A percentile compares a stretch with the other conserved stretches of the same genome.
Conservation (phyloP, 164 flowering plant species). For the Nymphaea thermarum region DNA sequence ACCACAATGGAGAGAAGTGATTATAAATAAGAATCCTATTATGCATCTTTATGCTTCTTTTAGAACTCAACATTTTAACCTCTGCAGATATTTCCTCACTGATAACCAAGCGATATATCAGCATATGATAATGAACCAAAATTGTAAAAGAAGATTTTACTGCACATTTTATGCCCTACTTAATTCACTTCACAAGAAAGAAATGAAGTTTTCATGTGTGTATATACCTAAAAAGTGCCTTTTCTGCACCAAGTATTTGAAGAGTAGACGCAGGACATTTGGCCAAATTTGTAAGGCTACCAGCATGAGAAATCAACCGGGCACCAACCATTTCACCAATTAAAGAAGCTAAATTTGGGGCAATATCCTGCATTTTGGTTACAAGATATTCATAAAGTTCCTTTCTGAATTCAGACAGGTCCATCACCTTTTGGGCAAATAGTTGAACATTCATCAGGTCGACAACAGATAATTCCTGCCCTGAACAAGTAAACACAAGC, state of each 20-base stretch:
- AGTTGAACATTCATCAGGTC: constrained; percentile 87
- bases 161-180: too few species aligned
- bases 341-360: constrained; percentile 93
- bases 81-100: too few species aligned
- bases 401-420: constrained; percentile 81
- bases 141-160: too few species aligned
- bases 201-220: neutral
- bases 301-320: constrained; percentile 97
- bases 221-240: constrained; percentile 88
- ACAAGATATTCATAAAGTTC: constrained; percentile 82
- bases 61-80: too few species aligned
- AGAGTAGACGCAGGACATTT: constrained; percentile 99
- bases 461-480: constrained; percentile 81
- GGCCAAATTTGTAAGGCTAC: constrained; percentile 95
- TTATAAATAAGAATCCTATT: too few species aligned
- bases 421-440: constrained; percentile 92
- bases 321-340: constrained; percentile 98
- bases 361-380: constrained; percentile 91
- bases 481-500: constrained; percentile 24
- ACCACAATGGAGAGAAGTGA: too few species aligned
- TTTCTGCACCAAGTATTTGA: constrained; percentile 99
- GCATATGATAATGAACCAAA: too few species aligned
- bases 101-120: too few species aligned
- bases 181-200: neutral
- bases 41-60: too few species aligned